phyloP scores from a whole-genome alignment of 352 stramenopile species.

The Globisporangium yorkense region DNA sequence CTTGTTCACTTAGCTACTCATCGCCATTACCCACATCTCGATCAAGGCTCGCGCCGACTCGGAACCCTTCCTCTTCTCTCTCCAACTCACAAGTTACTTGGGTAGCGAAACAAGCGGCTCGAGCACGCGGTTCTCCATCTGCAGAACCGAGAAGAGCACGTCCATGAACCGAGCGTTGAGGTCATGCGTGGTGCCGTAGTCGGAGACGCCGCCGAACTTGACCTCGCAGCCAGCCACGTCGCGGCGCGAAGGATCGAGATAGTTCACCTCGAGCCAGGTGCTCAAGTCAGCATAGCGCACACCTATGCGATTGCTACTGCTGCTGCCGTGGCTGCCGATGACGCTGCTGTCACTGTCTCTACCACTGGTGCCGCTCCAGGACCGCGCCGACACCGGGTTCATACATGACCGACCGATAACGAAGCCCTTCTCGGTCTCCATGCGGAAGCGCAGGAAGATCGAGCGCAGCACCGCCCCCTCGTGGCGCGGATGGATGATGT shows the following conservation, averaged over 20 bases:
- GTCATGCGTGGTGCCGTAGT: constrained; percentile 34
- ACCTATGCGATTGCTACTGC: background rate
- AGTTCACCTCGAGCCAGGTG: constrained; percentile 31
- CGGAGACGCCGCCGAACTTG: constrained; percentile 28
- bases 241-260: constrained; percentile 20
- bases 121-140: constrained; percentile 27
- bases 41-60: background rate
- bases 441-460: constrained; percentile 32
- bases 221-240: constrained; percentile 21
- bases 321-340: background rate
- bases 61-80: background rate
- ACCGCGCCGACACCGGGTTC: constrained; percentile 14
- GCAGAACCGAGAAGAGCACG: constrained; percentile 29
- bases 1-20: background rate
- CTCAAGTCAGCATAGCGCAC: constrained; percentile 28
- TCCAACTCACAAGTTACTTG: background rate
- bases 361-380: background rate
- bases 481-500: constrained; percentile 35
- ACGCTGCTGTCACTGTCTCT: background rate
- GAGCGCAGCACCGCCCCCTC: constrained; percentile 30
- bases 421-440: constrained; percentile 27
- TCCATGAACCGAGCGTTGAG: constrained; percentile 29
- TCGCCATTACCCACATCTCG: background rate
- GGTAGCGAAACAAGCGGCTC: constrained; percentile 21
- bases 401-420: constrained; percentile 30